Percentiles rank a stretch among this genome's conserved stretches.
Conservation (phyloP, 352 stramenopile species). For the Phytopythium helicoides region DNA sequence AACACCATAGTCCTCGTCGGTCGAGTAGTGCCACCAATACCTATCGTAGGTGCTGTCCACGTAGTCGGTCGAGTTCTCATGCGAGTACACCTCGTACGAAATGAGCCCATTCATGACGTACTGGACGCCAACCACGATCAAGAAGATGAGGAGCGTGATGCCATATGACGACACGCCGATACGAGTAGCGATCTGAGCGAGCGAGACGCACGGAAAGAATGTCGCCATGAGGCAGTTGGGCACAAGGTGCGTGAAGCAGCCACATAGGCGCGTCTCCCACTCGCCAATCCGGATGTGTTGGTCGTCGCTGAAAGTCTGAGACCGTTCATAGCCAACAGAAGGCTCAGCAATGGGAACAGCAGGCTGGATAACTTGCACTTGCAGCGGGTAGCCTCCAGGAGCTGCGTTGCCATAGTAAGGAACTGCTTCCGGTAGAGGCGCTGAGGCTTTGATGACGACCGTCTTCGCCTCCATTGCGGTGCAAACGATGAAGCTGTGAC, state of each 20-base stretch:
- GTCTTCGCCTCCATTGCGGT: slow-evolving; percentile 8
- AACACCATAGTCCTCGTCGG: slow-evolving; percentile 9
- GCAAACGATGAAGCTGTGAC: not conserved
- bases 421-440: slow-evolving; percentile 14
- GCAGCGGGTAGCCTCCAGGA: too few species aligned
- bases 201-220: slow-evolving; percentile 48
- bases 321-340: too few species aligned
- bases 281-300: slow-evolving; percentile 6
- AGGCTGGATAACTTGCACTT: slow-evolving; percentile 2
- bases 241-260: slow-evolving; percentile 26
- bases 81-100: slow-evolving; percentile 2
- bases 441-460: too few species aligned
- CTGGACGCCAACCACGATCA: slow-evolving; percentile 25
- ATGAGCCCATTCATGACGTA: slow-evolving; percentile 17
- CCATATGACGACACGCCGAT: slow-evolving; percentile 31
- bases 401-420: too few species aligned
- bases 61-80: slow-evolving; percentile 5
- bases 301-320: not conserved
- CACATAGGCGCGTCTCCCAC: too few species aligned
- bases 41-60: too few species aligned
- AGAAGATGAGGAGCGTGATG: slow-evolving; percentile 24
- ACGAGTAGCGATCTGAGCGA: slow-evolving; percentile 41
- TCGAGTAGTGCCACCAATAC: not conserved
- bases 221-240: slow-evolving; percentile 48
- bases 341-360: too few species aligned